Conservation (phyloP, 148 eudicot species). For the Agrostemma githago region DNA sequence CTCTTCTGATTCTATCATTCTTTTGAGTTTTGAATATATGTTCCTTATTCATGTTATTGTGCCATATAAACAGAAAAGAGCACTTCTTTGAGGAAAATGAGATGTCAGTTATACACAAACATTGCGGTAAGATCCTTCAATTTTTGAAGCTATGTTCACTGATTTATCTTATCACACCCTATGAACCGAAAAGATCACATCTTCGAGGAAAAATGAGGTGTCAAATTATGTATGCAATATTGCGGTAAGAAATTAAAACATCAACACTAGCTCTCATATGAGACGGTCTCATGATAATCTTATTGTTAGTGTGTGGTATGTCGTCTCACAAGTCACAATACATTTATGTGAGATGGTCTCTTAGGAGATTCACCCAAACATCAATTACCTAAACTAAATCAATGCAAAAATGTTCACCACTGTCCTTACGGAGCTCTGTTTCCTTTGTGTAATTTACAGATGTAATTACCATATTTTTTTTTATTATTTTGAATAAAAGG, state of each 20-base stretch:
- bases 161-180: conserved; percentile 4
- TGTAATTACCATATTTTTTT: no score
- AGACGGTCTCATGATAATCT: no score
- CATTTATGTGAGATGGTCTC: no score
- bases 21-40: not conserved
- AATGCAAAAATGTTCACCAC: not conserved
- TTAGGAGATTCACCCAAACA: no score
- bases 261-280: no score
- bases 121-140: conserved; percentile 51
- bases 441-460: not conserved
- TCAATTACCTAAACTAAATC: not conserved
- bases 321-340: no score
- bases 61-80: conserved; percentile 43
- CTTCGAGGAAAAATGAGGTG: conserved; percentile 62
- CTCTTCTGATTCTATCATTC: conserved; percentile 1
- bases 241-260: conserved; percentile 52
- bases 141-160: not conserved
- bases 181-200: conserved; percentile 40
- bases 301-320: no score
- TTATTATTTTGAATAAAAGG: no score
- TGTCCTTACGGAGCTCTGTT: not conserved
- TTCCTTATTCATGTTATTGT: conserved; percentile 4
- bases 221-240: conserved; percentile 53
- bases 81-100: conserved; percentile 48
- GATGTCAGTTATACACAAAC: conserved; percentile 70